Evolutionary conservation across 257 asterid genomes (phyloP).

Genomic region (Cruciata laevipes): DNA sequence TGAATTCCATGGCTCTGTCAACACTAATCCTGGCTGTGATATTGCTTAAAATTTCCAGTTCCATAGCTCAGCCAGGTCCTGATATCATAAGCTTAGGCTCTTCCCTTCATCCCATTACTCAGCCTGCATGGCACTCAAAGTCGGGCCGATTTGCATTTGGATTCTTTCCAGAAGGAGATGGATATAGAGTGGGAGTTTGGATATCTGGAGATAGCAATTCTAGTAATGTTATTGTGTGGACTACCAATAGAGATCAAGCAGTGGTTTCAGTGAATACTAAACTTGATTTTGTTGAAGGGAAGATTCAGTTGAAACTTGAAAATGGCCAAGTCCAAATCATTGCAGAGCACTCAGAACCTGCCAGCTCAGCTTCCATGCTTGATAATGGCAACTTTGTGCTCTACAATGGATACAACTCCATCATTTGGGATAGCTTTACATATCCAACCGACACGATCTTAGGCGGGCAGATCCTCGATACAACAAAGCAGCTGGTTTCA

Average conservation of each 20-base stretch:
- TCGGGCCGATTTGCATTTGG: conserved; percentile 20
- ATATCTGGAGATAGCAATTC: conserved; percentile 12
- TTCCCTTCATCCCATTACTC: conserved; percentile 12
- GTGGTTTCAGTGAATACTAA: conserved; percentile 7
- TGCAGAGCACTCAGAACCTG: conserved; percentile 3
- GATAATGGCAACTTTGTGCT: conserved; percentile 22
- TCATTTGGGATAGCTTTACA: conserved; percentile 18
- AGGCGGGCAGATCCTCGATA: conserved; percentile 19
- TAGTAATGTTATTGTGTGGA: conserved; percentile 17
- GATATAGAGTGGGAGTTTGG: conserved; percentile 25
- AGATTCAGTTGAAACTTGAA: conserved; percentile 9
- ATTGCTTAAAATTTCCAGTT: neutral
- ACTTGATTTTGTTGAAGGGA: conserved; percentile 17
- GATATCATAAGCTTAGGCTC: conserved; percentile 6
- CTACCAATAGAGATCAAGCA: conserved; percentile 16
- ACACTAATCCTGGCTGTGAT: neutral
- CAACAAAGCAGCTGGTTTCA: conserved; percentile 12
- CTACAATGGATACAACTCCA: neutral
- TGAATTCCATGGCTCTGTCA: conserved; percentile 18
- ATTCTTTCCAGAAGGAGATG: conserved; percentile 18
- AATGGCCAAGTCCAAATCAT: neutral
- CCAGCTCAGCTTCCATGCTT: conserved; percentile 16
- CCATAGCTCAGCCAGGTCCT: conserved; percentile 13
- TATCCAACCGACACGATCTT: conserved; percentile 19
- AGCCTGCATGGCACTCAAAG: conserved; percentile 19